Evolutionary conservation across 495 filamentous ascomycete species (phyloP), one percentile per base, ranked within the genome.

Genomic region (Aspergillus affinis): DNA sequence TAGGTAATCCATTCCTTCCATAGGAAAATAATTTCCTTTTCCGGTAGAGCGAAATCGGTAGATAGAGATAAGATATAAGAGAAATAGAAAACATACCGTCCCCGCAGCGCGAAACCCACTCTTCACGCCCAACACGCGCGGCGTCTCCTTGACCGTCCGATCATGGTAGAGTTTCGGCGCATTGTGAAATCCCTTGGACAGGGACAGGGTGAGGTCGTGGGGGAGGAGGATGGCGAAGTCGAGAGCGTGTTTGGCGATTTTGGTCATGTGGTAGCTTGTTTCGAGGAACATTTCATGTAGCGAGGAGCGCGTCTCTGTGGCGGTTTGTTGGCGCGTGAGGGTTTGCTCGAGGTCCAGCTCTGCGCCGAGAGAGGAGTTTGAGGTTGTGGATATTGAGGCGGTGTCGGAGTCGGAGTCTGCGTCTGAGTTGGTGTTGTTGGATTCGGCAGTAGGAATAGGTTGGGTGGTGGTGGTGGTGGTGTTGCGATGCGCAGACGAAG

Each of bases 131-230:
- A 86, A 90, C 0, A 96, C 88, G 58, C 87, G 90, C 49, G 89
- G 86, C 0, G 78, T 75, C 15, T 83, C 81, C 15, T 85, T 81
- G 4, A 96, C 86, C 49, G 82, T 91, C 6, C 86, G 81, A 62
- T 92, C 90, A 47, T 90, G 86, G 59, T 93, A 94, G 2, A 95
- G 71, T 56, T 84, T 88, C 0, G 91, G 90, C 1, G 85, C 86
- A 66, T 95, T 96, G 69, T 95, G 89, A 62, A 96, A 95, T 9
- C 92, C 92, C 70, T 87, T 89, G 0, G 92, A 86, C 3, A 96
- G 67, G 15, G 85, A 87, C 46, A 95, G 75, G 13, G 90, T 87
- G 58, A 94, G 84, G 61, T 95, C 91, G 75, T 92, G 87, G 0
- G 91, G 91, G 0, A 88, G 86, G 72, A 87, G 85, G 54, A 93